phyloP scores from a whole-genome alignment of 2,329 filamentous ascomycete genomes.

The Nemania bipapillata region DNA sequence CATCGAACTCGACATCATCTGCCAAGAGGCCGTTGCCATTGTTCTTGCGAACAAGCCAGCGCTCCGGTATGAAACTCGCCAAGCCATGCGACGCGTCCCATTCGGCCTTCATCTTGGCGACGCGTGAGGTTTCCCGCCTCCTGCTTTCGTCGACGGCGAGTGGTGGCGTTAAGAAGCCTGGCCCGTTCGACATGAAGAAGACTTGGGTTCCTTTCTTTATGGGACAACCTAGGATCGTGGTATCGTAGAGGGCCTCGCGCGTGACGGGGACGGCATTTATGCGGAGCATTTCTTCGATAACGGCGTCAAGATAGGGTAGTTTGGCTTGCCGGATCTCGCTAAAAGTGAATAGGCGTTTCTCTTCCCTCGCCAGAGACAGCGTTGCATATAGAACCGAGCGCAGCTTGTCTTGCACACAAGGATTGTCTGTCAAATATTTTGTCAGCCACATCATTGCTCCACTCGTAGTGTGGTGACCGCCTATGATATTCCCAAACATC shows the following conservation, averaged over 20 bases:
- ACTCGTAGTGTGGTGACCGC: slow-evolving; percentile 32
- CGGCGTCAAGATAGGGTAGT: slow-evolving; percentile 31
- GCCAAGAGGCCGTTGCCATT: neutral
- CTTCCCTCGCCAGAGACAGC: neutral
- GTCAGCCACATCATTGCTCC: slow-evolving; percentile 18
- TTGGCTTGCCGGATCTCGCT: slow-evolving; percentile 14
- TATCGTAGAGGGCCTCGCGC: slow-evolving; percentile 13
- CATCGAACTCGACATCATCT: neutral
- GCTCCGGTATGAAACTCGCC: slow-evolving; percentile 10
- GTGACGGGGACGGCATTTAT: neutral
- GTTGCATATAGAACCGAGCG: neutral
- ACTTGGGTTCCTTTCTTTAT: slow-evolving; percentile 19
- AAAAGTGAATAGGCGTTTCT: slow-evolving; percentile 2
- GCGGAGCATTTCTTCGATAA: slow-evolving; percentile 31
- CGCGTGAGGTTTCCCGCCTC: neutral
- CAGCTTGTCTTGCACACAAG: slow-evolving; percentile 20
- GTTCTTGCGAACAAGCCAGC: slow-evolving; percentile 13
- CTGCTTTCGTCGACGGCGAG: neutral
- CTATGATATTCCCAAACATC: slow-evolving; percentile 24
- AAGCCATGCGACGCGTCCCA: slow-evolving; percentile 17
- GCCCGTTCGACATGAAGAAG: slow-evolving; percentile 11
- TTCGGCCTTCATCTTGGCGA: neutral
- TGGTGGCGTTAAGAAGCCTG: neutral
- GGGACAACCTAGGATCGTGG: neutral
- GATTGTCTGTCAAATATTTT: slow-evolving; percentile 25